Conservation (phyloP, 805 yeast genomes). For the Kodamaea nitidulidarum region DNA sequence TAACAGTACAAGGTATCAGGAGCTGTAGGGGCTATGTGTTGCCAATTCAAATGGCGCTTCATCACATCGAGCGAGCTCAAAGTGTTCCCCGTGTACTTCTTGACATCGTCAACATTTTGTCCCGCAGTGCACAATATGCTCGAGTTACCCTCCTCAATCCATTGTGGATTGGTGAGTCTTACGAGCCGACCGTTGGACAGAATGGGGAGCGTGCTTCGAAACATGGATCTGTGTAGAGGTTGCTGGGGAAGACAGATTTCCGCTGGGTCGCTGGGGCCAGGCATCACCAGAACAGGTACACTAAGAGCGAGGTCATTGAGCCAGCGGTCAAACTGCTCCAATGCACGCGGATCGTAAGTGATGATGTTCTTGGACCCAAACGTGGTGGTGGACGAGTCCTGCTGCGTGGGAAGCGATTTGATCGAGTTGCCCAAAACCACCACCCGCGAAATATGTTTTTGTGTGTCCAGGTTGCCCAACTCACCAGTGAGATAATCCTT, state of each 20-base stretch:
- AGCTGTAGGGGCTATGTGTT: slow-evolving; percentile 86
- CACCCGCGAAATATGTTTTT: slow-evolving; percentile 41
- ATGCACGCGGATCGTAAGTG: slow-evolving; percentile 45
- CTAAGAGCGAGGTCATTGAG: slow-evolving; percentile 52
- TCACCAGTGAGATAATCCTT: slow-evolving; percentile 72
- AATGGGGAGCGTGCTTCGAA: slow-evolving; percentile 43
- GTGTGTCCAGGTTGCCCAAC: slow-evolving; percentile 34
- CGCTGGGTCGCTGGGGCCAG: slow-evolving; percentile 85
- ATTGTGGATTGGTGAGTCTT: slow-evolving; percentile 58
- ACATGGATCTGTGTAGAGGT: slow-evolving; percentile 75
- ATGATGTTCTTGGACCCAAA: slow-evolving; percentile 53
- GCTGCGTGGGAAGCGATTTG: slow-evolving; percentile 23
- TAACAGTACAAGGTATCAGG: slow-evolving; percentile 93
- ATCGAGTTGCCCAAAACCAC: slow-evolving; percentile 75
- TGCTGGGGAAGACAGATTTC: slow-evolving; percentile 85
- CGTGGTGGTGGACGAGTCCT: slow-evolving; percentile 32
- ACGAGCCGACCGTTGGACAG: slow-evolving; percentile 27
- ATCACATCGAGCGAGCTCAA: slow-evolving; percentile 31
- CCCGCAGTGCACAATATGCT: slow-evolving; percentile 75
- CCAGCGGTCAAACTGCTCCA: slow-evolving; percentile 56
- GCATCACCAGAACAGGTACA: slow-evolving; percentile 72
- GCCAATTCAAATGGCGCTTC: slow-evolving; percentile 74
- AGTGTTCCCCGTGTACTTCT: slow-evolving; percentile 44
- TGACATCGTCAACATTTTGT: slow-evolving; percentile 75
- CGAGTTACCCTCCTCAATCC: slow-evolving; percentile 48